phyloP scores from a whole-genome alignment of 2,329 filamentous ascomycete genomes.

The Geosmithia putterillii region DNA sequence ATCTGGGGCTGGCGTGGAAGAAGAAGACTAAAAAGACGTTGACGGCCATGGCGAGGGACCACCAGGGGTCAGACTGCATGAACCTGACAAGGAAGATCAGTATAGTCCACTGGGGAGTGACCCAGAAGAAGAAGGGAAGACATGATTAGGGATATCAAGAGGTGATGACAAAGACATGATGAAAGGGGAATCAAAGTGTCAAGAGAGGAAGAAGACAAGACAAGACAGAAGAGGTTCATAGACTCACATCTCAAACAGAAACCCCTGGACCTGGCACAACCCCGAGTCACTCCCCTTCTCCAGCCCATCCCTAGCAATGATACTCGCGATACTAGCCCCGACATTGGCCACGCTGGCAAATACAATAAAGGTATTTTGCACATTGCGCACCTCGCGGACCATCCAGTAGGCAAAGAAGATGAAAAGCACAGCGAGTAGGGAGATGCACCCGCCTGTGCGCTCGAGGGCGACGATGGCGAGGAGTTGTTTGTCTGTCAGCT shows the following conservation, averaged over 20 bases:
- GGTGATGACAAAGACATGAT: background rate
- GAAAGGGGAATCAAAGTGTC: background rate
- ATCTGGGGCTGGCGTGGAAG: conserved; percentile 46
- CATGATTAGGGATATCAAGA: too few species aligned
- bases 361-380: conserved; percentile 50
- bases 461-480: conserved; percentile 34
- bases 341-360: conserved; percentile 49
- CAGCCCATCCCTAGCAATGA: conserved; percentile 59
- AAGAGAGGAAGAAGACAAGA: background rate
- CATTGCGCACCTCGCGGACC: conserved; percentile 40
- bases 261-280: conserved; percentile 50
- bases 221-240: background rate
- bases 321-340: conserved; percentile 50
- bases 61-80: conserved; percentile 64
- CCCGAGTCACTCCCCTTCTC: conserved; percentile 34
- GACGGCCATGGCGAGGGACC: conserved; percentile 71
- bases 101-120: background rate
- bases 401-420: conserved; percentile 39
- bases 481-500: conserved; percentile 22
- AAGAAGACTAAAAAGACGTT: conserved; percentile 67
- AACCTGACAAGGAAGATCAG: conserved; percentile 36
- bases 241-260: conserved; percentile 55
- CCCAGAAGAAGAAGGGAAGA: too few species aligned
- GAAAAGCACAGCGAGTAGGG: conserved; percentile 34
- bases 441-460: conserved; percentile 39